Evolutionary conservation across 2,329 filamentous ascomycete species (phyloP).

Genomic region (Cryphonectria naterciae): DNA sequence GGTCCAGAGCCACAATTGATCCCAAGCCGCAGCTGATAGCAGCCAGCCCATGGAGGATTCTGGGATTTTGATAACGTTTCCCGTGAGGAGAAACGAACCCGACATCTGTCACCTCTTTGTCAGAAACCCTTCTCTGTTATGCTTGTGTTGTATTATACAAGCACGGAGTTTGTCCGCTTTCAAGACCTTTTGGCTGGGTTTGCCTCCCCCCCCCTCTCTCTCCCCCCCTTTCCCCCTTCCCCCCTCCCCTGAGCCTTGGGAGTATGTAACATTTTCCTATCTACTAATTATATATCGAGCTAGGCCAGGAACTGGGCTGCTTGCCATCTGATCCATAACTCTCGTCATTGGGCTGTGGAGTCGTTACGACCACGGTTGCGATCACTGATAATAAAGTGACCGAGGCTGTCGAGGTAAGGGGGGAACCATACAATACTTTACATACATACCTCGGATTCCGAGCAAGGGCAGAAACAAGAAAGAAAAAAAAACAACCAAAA

Average conservation of each 20-base stretch:
- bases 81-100: not conserved
- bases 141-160: not conserved
- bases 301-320: not conserved
- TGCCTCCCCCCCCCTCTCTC: not conserved
- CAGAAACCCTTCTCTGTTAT: not conserved
- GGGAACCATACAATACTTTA: not conserved
- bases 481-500: too few species aligned
- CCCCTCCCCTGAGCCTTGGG: not conserved
- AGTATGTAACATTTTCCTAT: not conserved
- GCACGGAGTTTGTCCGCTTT: not conserved
- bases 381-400: not conserved
- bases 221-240: too few species aligned
- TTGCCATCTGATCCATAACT: not conserved
- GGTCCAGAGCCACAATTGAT: not conserved
- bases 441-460: too few species aligned
- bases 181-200: not conserved
- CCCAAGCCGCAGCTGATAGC: not conserved
- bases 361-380: not conserved
- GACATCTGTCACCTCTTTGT: not conserved
- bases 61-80: not conserved
- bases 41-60: not conserved
- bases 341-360: slow-evolving; percentile 3
- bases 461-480: too few species aligned
- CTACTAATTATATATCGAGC: not conserved
- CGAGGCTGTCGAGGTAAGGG: not conserved